Evolutionary conservation across 495 filamentous ascomycete genomes (phyloP), one percentile per base, ranked within the genome.

Genomic region (Cudoniella acicularis): DNA sequence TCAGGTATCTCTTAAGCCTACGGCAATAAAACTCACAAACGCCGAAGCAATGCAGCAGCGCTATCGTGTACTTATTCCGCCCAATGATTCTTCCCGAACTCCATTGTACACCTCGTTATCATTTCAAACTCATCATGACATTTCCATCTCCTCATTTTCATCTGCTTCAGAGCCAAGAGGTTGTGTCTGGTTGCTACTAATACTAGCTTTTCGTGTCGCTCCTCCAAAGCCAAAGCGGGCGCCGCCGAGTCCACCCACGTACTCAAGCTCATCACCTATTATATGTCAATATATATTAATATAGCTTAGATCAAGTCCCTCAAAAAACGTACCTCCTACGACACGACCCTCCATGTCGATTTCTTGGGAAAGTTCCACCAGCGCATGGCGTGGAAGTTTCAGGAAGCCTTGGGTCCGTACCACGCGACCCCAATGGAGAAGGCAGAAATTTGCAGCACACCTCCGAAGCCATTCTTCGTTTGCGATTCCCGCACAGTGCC

Each of bases 391-490:
- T 52, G 84, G 88, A 45, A 98, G 77, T 49, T 83, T 83, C 64
- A 87, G 82, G 77, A 98, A 98, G 0, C 89, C 92, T 18, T 81
- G 78, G 0, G 92, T 97, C 45, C 95, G 85, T 20, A 96, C 93
- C 18, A 98, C 82, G 25, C 95, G 87, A 50, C 94, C 94, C 95
- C 95, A 98, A 73, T 98, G 87, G 36, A 85, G 84, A 65, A 98
- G 82, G 65, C 90, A 96, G 72, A 95, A 98, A 52, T 77, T 80
- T 2, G 91, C 91, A 3, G 94, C 92, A 49, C 92, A 86, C 62
- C 87, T 86, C 67, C 89, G 87, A 36, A 98, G 79, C 90, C 91
- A 97, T 26, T 96, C 91, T 70, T 98, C 94, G 66, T 84, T 88
- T 13, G 93, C 92, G 23, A 90, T 82, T 1, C 88, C 86, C 0